Evolutionary conservation across 192 early-diverging fungal genomes (phyloP), one percentile per base, ranked within the genome.

Genomic region (Kappamyces sp.): DNA sequence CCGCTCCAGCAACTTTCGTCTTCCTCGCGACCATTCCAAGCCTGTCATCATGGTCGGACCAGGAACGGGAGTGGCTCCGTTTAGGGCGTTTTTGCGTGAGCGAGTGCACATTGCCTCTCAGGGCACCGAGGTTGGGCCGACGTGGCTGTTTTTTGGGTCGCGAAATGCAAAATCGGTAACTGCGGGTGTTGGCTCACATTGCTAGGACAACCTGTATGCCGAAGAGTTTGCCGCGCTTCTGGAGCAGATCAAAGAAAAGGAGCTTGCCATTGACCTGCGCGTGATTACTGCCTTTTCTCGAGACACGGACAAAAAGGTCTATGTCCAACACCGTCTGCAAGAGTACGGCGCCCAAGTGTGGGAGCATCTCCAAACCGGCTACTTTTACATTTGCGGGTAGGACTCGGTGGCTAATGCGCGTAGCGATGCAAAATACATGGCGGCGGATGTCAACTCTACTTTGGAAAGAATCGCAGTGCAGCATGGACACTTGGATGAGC

Each of bases 11-110:
- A 75, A 81, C 45, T 99, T 99, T 80, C 86, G 89, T 45, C 76
- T 99, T 48, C 96, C 96, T n/a, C 68, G 79, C 30, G 86, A 93
- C 62, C 66, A 76, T 42, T 59, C 75, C 5, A 64, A 83, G 7
- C 96, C 96, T 12, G 72, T 99, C 59, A 81, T 99, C 35, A 99
- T 99, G 96, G 75, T 99, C 35, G 96, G 96, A 0, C 96, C 96
- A n/a, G 96, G 96, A 46, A 99, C 96, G 2, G 96, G 96, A 45
- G 89, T 99, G 39, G 96, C 96, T 12, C 96, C 96, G 31, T 97
- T 99, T 86, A 83, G 96, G 46, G 96, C 88, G 2, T 99, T 99
- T 63, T 66, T 96, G 7, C 85, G 88, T 53, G 96, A 99, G 64
- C 89, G 96, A 49, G 83, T 86, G 2, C 62, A 72, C 39, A 50